Conservation (phyloP, 2,329 filamentous ascomycete genomes). For the Onygenales sp. region DNA sequence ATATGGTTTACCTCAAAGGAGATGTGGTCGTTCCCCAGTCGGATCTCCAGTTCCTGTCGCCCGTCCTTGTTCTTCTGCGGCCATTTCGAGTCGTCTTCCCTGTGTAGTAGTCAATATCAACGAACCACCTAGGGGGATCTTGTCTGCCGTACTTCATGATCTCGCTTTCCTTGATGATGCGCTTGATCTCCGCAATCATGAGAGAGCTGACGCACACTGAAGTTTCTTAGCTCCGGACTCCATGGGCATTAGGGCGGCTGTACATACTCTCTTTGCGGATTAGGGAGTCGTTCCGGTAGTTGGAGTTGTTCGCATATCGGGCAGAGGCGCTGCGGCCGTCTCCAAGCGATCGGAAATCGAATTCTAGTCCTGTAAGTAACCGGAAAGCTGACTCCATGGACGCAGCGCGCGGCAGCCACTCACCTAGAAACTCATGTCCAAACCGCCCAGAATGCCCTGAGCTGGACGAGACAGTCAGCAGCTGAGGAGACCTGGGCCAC, state of each 20-base stretch:
- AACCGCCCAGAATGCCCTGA: slow-evolving; percentile 96
- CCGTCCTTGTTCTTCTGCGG: slow-evolving; percentile 99
- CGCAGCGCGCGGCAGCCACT: slow-evolving; percentile 13
- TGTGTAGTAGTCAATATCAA: slow-evolving; percentile 32
- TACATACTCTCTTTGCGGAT: slow-evolving; percentile 97
- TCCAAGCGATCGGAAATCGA: slow-evolving; percentile 86
- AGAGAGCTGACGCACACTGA: slow-evolving; percentile 91
- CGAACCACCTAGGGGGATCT: neutral
- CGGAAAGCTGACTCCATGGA: slow-evolving; percentile 7
- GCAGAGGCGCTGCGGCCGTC: slow-evolving; percentile 90
- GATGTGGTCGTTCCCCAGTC: slow-evolving; percentile 89
- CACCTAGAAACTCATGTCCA: slow-evolving; percentile 95
- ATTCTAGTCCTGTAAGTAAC: slow-evolving; percentile 52
- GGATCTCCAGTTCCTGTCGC: slow-evolving; percentile 89
- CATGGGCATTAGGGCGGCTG: slow-evolving; percentile 2
- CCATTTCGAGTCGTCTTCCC: slow-evolving; percentile 98
- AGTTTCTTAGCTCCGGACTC: slow-evolving; percentile 12
- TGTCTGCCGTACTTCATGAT: slow-evolving; percentile 69
- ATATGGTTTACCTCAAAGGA: slow-evolving; percentile 71
- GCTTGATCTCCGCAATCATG: slow-evolving; percentile 88
- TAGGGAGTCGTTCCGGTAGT: slow-evolving; percentile 96
- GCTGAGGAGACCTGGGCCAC: slow-evolving; percentile 28
- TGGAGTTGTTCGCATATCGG: slow-evolving; percentile 98
- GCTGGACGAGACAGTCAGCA: slow-evolving; percentile 45
- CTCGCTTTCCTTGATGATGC: slow-evolving; percentile 93